Conservation (phyloP, 2,329 filamentous ascomycete species). For the Sarocladium kiliense region DNA sequence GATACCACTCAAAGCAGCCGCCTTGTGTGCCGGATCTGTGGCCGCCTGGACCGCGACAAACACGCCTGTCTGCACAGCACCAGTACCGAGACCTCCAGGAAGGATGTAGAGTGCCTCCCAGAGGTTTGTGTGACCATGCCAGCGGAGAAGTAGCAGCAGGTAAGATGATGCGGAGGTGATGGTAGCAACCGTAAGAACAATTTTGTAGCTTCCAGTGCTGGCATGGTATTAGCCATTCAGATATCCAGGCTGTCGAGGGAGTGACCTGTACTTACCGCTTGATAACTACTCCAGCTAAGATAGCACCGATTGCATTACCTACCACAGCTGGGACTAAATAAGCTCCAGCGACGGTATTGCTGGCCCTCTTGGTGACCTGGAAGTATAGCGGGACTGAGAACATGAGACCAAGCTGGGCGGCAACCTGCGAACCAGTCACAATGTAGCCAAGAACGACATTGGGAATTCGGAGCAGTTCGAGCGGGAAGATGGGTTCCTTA, state of each 20-base stretch:
- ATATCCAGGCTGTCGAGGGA: too few relatives aligned
- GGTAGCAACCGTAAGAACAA: conserved; percentile 37
- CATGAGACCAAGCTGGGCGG: conserved; percentile 26
- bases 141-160: conserved; percentile 46
- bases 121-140: conserved; percentile 54
- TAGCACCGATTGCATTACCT: background rate
- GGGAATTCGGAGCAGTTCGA: conserved; percentile 62
- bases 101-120: conserved; percentile 55
- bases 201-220: conserved; percentile 55
- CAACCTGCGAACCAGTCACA: conserved; percentile 24
- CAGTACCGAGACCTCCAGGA: conserved; percentile 39
- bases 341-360: conserved; percentile 59
- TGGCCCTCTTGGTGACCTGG: conserved; percentile 63
- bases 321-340: conserved; percentile 61
- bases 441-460: conserved; percentile 45
- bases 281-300: conserved; percentile 34
- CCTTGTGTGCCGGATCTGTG: conserved; percentile 30
- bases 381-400: conserved; percentile 78
- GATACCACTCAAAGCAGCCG: conserved; percentile 34
- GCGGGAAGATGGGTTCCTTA: conserved; percentile 43
- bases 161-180: conserved; percentile 46
- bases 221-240: too few relatives aligned
- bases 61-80: conserved; percentile 33
- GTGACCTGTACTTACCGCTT: conserved; percentile 27
- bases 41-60: conserved; percentile 38